A percentile compares a stretch with the other conserved stretches of the same genome.
These are phyloP conservation scores for Anethum foeniculum DNA, from an alignment of 140 eudicot species.

Conservation along the genomic window DNA sequence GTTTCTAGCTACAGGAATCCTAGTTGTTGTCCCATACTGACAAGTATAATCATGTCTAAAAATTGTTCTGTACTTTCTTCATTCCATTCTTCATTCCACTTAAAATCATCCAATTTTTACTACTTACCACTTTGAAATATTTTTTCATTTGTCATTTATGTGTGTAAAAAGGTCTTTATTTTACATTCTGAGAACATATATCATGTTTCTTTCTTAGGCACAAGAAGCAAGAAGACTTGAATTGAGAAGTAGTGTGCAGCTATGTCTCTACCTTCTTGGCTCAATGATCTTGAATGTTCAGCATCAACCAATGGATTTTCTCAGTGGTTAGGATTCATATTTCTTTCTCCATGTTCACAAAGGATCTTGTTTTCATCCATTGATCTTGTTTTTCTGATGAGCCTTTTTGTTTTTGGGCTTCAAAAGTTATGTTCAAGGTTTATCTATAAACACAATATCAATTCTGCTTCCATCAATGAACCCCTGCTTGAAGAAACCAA, in stretches of 20 bases:
- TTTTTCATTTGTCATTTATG: neutral
- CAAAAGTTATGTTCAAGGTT: conserved; percentile 33
- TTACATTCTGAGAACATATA: neutral
- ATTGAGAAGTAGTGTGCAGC: neutral
- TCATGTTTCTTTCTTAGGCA: conserved; percentile 2
- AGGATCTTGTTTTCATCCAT: conserved; percentile 41
- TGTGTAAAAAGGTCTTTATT: neutral
- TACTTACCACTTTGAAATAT: neutral
- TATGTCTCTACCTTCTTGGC: conserved; percentile 30
- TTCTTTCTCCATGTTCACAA: conserved; percentile 60
- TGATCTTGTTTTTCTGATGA: conserved; percentile 34
- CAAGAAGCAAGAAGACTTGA: neutral
- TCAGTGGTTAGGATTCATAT: conserved; percentile 36
- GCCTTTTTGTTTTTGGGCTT: conserved; percentile 21
- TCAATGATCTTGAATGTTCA: conserved; percentile 31
- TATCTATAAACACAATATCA: conserved; percentile 7
- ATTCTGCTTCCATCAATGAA: conserved; percentile 21
- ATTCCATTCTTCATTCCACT: neutral
- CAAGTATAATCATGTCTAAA: neutral
- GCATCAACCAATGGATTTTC: conserved; percentile 12
- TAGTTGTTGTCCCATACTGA: neutral
- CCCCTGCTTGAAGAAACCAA: conserved; percentile 35
- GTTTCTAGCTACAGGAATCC: neutral
- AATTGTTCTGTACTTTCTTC: neutral
- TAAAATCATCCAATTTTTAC: neutral